Evolutionary conservation across 2,329 filamentous ascomycete species (phyloP).

Genomic region (Fusarium coicis): DNA sequence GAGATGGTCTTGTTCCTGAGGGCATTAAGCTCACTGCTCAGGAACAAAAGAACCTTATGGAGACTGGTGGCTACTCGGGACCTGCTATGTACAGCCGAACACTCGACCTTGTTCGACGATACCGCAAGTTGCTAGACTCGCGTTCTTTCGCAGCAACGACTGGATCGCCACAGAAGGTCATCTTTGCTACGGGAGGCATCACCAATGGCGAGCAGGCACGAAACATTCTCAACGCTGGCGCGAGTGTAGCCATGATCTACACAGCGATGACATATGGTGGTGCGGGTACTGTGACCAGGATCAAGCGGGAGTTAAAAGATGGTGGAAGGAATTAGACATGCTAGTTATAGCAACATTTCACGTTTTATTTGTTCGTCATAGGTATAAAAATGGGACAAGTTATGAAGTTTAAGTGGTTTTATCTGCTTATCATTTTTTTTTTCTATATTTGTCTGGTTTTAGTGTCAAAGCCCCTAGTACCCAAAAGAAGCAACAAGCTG

Average conservation of each 20-base stretch:
- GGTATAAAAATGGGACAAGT: constrained; percentile 3
- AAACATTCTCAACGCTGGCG: constrained; percentile 85
- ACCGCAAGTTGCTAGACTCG: constrained; percentile 75
- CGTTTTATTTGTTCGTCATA: constrained; percentile 35
- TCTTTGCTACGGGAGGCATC: constrained; percentile 95
- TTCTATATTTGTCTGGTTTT: background rate
- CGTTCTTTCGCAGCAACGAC: constrained; percentile 48
- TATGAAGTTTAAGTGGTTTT: background rate
- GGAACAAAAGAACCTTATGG: constrained; percentile 75
- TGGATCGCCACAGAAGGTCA: constrained; percentile 71
- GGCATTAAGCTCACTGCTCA: constrained; percentile 71
- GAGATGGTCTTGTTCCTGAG: constrained; percentile 75
- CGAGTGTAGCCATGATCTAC: constrained; percentile 91
- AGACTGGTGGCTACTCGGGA: constrained; percentile 90
- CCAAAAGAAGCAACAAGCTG: background rate
- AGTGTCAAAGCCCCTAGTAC: background rate
- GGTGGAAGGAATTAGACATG: constrained; percentile 45
- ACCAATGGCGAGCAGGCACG: constrained; percentile 87
- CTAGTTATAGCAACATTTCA: constrained; percentile 35
- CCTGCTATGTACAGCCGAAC: constrained; percentile 89
- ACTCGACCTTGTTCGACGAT: constrained; percentile 80
- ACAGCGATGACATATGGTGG: constrained; percentile 77
- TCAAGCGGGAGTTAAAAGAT: constrained; percentile 71
- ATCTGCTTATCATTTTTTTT: background rate
- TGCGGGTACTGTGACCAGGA: constrained; percentile 71